A percentile compares a stretch with the other conserved stretches of the same genome.
phyloP scores from a whole-genome alignment of 352 stramenopile genomes.

The Achlya hypogyna region DNA sequence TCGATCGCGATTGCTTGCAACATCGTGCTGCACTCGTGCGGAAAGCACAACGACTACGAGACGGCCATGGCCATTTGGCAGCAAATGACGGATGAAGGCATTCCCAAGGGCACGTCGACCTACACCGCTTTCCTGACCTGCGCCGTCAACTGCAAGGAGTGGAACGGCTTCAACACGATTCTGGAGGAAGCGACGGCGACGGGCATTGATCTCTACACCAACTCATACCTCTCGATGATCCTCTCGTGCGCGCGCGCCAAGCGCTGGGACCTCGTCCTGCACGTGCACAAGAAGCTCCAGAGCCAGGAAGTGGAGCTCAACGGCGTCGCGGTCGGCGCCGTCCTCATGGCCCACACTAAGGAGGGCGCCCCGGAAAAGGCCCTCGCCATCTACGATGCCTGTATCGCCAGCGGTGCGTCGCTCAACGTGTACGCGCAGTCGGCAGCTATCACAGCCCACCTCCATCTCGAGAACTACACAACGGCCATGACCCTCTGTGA shows the following conservation, averaged over 20 bases:
- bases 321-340: slow-evolving; percentile 48
- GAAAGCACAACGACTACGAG: slow-evolving; percentile 54
- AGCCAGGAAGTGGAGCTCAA: slow-evolving; percentile 29
- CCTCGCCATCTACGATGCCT: not conserved
- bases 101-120: slow-evolving; percentile 33
- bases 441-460: not conserved
- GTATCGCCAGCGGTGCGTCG: not conserved
- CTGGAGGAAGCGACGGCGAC: slow-evolving; percentile 1
- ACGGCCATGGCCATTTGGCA: slow-evolving; percentile 57
- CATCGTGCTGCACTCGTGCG: slow-evolving; percentile 79
- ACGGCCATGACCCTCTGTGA: slow-evolving; percentile 2
- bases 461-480: not conserved
- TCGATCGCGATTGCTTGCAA: slow-evolving; percentile 56
- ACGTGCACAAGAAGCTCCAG: slow-evolving; percentile 54
- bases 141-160: slow-evolving; percentile 61
- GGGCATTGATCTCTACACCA: slow-evolving; percentile 50
- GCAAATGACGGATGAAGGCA: slow-evolving; percentile 34
- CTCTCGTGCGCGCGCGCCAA: slow-evolving; percentile 67
- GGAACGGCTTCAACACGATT: slow-evolving; percentile 27
- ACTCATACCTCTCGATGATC: slow-evolving; percentile 76
- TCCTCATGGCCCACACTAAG: slow-evolving; percentile 72
- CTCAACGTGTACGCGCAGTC: slow-evolving; percentile 5
- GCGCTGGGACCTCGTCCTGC: slow-evolving; percentile 52
- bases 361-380: slow-evolving; percentile 21
- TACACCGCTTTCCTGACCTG: slow-evolving; percentile 77